phyloP scores from a whole-genome alignment of 352 stramenopile genomes.

The Paralagenidium karlingii region DNA sequence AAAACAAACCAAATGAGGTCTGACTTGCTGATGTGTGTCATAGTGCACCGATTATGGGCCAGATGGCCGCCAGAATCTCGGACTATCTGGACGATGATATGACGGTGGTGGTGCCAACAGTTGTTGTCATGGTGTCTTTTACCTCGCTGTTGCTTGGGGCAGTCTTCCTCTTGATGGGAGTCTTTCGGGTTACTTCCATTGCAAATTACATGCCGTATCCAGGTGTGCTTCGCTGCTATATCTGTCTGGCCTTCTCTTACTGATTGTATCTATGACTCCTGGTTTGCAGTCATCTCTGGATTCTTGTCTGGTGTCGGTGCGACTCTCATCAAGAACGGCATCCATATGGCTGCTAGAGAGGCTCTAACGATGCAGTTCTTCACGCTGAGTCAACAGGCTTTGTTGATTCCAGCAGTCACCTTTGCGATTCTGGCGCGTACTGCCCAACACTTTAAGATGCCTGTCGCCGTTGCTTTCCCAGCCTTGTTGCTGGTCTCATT shows the following conservation, averaged over 20 bases:
- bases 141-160: conserved; percentile 47
- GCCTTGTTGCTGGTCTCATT: conserved; percentile 44
- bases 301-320: conserved; percentile 73
- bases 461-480: conserved; percentile 62
- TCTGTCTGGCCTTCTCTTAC: background rate
- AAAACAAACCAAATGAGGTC: too few species aligned
- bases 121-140: conserved; percentile 54
- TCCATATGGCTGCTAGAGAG: conserved; percentile 63
- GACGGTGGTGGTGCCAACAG: conserved; percentile 46
- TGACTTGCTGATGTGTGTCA: background rate
- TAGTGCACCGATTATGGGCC: conserved; percentile 53
- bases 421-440: conserved; percentile 43
- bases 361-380: conserved; percentile 39
- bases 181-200: conserved; percentile 59
- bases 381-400: conserved; percentile 29
- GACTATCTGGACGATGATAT: conserved; percentile 40
- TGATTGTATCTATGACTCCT: background rate
- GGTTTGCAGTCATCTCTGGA: conserved; percentile 39
- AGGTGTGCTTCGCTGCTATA: conserved; percentile 6
- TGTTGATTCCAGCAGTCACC: conserved; percentile 38
- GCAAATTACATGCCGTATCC: conserved; percentile 80
- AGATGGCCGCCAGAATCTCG: conserved; percentile 63
- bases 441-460: conserved; percentile 42
- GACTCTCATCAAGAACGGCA: conserved; percentile 62
- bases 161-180: conserved; percentile 56